Percentiles rank a stretch among this genome's conserved stretches.
Conservation (phyloP, 2,329 filamentous ascomycete genomes). For the Aspergillus unguis region DNA sequence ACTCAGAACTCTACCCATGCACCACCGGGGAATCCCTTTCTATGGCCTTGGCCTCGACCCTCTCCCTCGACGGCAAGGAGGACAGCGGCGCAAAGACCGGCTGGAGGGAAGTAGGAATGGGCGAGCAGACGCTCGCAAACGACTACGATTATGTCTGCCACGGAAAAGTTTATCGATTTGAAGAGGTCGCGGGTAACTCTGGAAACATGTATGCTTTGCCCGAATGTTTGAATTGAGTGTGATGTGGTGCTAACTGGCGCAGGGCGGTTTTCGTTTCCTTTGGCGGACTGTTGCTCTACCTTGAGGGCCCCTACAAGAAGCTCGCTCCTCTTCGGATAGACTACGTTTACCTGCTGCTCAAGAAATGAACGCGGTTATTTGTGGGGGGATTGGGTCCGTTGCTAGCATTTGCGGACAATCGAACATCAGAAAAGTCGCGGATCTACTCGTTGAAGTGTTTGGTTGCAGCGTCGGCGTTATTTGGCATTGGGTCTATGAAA, state of each 20-base stretch:
- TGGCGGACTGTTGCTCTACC: slow-evolving; percentile 81
- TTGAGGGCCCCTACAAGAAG: slow-evolving; percentile 95
- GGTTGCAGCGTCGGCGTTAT: slow-evolving; percentile 44
- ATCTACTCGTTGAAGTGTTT: slow-evolving; percentile 26
- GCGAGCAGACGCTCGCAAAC: slow-evolving; percentile 54
- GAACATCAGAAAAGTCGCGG: slow-evolving; percentile 22
- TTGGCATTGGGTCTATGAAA: slow-evolving; percentile 36
- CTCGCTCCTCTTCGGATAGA: slow-evolving; percentile 88
- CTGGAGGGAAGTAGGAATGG: slow-evolving; percentile 71
- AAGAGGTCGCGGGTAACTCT: slow-evolving; percentile 56
- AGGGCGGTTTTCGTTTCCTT: slow-evolving; percentile 95
- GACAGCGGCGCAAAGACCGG: slow-evolving; percentile 59
- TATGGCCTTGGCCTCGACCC: slow-evolving; percentile 77
- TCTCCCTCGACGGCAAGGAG: slow-evolving; percentile 83
- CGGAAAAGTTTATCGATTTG: slow-evolving; percentile 52
- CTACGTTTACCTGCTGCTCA: slow-evolving; percentile 87
- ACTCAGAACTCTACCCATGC: slow-evolving; percentile 85
- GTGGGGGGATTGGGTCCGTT: neutral
- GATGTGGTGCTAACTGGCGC: slow-evolving; percentile 10
- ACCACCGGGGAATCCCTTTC: slow-evolving; percentile 70
- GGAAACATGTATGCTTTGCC: slow-evolving; percentile 72
- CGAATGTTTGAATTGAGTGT: neutral
- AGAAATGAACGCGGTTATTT: slow-evolving; percentile 63
- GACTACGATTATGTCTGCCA: slow-evolving; percentile 53
- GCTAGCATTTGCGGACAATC: neutral